Evolutionary conservation across 768 basidiomycete species (phyloP).

Genomic region (Boletus edulis): DNA sequence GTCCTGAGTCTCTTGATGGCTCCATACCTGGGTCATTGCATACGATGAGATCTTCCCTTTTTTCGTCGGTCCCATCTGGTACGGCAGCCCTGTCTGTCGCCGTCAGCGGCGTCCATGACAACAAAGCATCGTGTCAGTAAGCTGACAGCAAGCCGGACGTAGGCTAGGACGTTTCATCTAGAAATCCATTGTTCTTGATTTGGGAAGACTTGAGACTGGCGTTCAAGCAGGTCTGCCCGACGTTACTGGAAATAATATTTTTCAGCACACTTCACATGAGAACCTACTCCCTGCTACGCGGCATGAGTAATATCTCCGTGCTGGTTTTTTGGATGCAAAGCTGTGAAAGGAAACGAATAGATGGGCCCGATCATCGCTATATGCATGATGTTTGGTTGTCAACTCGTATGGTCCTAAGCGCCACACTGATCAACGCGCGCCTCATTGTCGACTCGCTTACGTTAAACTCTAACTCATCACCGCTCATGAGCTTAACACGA

Average conservation of each 20-base stretch:
- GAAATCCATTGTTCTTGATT: background rate
- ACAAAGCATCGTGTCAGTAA: background rate
- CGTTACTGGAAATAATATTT: background rate
- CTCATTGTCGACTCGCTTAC: conserved; percentile 2
- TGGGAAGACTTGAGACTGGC: background rate
- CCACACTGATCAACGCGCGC: background rate
- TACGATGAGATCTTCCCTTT: background rate
- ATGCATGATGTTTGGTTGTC: too few relatives aligned
- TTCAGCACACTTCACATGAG: background rate
- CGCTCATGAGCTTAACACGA: background rate
- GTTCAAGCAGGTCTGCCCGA: background rate
- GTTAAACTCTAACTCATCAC: background rate
- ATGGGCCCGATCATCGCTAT: background rate
- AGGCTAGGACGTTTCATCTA: background rate
- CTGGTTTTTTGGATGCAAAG: background rate
- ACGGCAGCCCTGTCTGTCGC: too few relatives aligned
- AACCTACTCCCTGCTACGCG: background rate
- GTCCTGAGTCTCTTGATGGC: background rate
- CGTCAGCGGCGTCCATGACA: background rate
- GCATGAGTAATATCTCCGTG: background rate
- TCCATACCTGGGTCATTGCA: background rate
- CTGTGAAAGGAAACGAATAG: background rate
- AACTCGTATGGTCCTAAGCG: too few relatives aligned
- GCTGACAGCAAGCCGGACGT: background rate
- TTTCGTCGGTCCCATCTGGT: background rate